Evolutionary conservation across 2,329 filamentous ascomycete genomes (phyloP).

Genomic region (Myriosclerotinia curreyana): DNA sequence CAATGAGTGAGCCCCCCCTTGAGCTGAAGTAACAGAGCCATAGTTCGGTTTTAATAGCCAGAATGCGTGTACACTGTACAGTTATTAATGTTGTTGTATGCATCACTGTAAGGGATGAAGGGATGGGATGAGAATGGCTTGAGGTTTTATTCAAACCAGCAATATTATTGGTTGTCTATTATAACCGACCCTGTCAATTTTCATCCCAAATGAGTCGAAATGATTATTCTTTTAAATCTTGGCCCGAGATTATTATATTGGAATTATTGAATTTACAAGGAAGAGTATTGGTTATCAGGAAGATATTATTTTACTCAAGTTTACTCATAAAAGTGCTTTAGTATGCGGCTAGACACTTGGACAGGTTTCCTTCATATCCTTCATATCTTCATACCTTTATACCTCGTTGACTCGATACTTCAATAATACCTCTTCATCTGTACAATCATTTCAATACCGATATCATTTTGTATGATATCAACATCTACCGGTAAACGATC

Average conservation of each 20-base stretch:
- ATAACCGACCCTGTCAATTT: conserved; percentile 8
- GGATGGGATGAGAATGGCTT: background rate
- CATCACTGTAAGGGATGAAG: background rate
- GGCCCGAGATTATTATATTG: too few species aligned
- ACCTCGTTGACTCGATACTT: conserved; percentile 1
- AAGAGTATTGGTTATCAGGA: background rate
- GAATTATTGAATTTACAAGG: background rate
- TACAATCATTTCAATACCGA: background rate
- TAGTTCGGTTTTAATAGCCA: background rate
- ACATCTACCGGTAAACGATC: background rate
- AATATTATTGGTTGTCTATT: background rate
- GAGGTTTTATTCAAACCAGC: background rate
- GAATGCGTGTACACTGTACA: background rate
- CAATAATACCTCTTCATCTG: background rate
- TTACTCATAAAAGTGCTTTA: background rate
- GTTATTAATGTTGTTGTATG: background rate
- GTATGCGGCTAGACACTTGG: background rate
- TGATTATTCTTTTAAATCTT: background rate
- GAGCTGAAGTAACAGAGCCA: background rate
- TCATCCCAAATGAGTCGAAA: background rate
- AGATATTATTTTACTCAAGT: background rate
- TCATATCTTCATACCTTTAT: background rate
- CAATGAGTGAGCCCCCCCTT: background rate
- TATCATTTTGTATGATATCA: background rate
- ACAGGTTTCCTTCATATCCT: background rate